These are phyloP conservation scores for Daldinia caldariorum DNA, from an alignment of 495 filamentous ascomycete species.

Conservation along the genomic window DNA sequence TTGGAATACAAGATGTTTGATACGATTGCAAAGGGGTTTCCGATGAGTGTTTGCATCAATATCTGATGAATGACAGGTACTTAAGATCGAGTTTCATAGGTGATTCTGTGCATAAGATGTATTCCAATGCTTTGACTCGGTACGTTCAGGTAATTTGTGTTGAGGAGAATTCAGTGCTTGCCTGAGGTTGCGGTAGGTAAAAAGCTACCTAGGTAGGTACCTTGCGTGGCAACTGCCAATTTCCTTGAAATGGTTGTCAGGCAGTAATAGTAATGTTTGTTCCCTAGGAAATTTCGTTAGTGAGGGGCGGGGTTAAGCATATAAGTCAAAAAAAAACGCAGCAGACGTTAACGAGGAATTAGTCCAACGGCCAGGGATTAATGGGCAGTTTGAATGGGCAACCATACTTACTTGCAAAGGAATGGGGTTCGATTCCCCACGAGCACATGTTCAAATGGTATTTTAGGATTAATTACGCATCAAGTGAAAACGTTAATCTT, in stretches of 20 bases:
- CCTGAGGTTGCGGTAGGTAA: no score
- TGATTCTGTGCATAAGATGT: no score
- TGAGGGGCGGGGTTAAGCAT: background rate
- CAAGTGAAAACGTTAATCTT: background rate
- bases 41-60: no score
- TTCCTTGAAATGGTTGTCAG: background rate
- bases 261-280: background rate
- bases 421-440: conserved; percentile 21
- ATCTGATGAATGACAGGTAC: no score
- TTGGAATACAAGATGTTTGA: no score
- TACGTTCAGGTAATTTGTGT: no score
- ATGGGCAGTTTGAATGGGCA: conserved; percentile 6
- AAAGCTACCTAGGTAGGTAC: no score
- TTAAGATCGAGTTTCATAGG: no score
- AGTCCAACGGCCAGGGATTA: conserved; percentile 3
- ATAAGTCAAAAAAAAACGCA: background rate
- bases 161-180: no score
- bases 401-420: conserved; percentile 11
- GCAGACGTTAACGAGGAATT: conserved; percentile 2
- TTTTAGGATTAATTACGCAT: background rate
- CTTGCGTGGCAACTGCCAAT: background rate
- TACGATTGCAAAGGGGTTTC: no score
- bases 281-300: background rate
- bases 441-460: conserved; percentile 3
- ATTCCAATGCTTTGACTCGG: no score